Percentiles rank a stretch among this genome's conserved stretches.
Evolutionary conservation across 2,329 filamentous ascomycete genomes (phyloP).

Genomic region (Trichoderma afroharzianum): DNA sequence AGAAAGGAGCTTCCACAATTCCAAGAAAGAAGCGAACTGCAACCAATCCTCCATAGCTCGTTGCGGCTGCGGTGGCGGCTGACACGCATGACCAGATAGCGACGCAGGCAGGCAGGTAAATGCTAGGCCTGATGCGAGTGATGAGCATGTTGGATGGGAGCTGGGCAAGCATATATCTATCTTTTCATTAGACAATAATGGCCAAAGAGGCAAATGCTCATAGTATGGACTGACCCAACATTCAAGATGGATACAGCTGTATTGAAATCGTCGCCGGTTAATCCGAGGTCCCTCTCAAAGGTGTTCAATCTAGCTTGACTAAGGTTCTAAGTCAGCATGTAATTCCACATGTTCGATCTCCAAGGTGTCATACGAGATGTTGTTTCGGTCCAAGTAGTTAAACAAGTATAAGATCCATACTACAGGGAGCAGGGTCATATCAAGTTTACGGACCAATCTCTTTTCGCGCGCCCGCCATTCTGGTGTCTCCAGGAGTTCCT

Average conservation of each 20-base stretch:
- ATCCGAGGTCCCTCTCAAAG: not conserved
- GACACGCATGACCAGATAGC: conserved; percentile 37
- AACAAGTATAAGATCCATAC: conserved; percentile 42
- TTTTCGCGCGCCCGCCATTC: conserved; percentile 36
- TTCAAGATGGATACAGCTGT: conserved; percentile 32
- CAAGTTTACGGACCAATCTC: conserved; percentile 61
- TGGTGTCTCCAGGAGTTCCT: not conserved
- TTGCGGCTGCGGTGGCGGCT: conserved; percentile 44
- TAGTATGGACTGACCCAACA: conserved; percentile 34
- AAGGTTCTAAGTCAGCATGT: not conserved
- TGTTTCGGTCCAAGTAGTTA: conserved; percentile 45
- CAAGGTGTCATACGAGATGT: conserved; percentile 33
- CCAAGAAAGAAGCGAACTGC: conserved; percentile 44
- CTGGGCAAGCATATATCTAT: conserved; percentile 38
- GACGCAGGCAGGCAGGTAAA: conserved; percentile 36
- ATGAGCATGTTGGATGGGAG: conserved; percentile 44
- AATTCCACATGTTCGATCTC: conserved; percentile 5
- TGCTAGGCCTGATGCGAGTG: conserved; percentile 38
- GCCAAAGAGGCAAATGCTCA: accelerated
- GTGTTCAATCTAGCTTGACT: conserved; percentile 1
- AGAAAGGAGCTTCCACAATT: conserved; percentile 50
- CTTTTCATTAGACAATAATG: not conserved
- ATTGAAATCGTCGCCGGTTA: conserved; percentile 18
- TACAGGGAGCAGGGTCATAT: conserved; percentile 53
- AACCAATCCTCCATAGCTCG: conserved; percentile 47